Base-by-base conservation (phyloP, 371 early-diverging fungal genomes). In the Apophysomyces sp. region DNA sequence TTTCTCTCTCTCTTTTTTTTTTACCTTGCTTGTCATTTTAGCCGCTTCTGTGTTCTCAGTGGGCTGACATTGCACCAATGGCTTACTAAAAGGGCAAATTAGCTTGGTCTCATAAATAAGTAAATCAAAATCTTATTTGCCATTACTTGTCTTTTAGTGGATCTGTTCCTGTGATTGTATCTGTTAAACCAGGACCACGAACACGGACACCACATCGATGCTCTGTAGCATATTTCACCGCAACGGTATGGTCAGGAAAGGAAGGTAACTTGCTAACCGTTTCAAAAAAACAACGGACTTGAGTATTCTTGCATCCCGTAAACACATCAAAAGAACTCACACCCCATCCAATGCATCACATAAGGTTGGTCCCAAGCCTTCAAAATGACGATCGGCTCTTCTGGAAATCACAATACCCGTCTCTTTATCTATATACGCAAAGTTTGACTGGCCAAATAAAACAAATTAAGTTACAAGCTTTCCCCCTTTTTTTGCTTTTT, bases 301-400 rank as follows among this genome's bases (percentile, higher is more conserved):
- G 8, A 21, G 12, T 3, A 52, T 36, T n/a, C n/a, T n/a, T n/a
- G n/a, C n/a, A n/a, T n/a, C n/a, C n/a, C n/a, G n/a, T n/a, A n/a
- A n/a, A n/a, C n/a, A n/a, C n/a, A n/a, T n/a, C 4, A 2, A 15
- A 44, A 29, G 12, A 1, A 60, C 65, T 58, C 73, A 83, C 83
- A 76, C 61, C 16, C 67, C 62, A 71, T 82, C 68, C 54, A 84
- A 57, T 12, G 66, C 71, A 6, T 73, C 62, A 52, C 83, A 83
- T 26, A 84, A 63, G 24, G 66, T 58, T 4, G 76, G 82, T 0
- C 81, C 84, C 11, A 72, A 36, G 3, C 67, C 69, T 63, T 79
- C 82, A 66, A 84, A 84, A 58, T 84, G 69, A 24, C 75, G 70
- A 58, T 83, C 84, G n/a, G 80, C 83, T 55, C 80, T 69, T 66